A percentile compares a stretch with the other conserved stretches of the same genome.
Conservation (phyloP, 2,329 filamentous ascomycete species). For the Aspergillus arachidicola region DNA sequence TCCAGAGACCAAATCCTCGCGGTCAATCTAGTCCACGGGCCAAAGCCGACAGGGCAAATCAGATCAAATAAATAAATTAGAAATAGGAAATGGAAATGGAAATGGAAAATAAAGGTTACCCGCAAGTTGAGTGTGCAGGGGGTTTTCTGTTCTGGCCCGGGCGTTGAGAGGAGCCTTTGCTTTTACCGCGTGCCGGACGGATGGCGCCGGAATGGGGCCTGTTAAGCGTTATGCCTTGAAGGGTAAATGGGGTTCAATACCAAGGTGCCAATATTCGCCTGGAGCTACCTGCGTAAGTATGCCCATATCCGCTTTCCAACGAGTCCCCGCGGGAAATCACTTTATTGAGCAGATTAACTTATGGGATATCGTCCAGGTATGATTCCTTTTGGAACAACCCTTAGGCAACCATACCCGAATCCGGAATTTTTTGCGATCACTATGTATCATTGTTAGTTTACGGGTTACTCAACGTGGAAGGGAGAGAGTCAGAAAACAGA, state of each 20-base stretch:
- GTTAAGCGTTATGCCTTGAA: neutral
- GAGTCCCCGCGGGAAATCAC: neutral
- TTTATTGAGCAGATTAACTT: conserved; percentile 2
- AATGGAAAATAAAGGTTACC: neutral
- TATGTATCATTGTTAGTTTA: neutral
- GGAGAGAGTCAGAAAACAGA: neutral
- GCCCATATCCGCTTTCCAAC: neutral
- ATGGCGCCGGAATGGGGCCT: conserved; percentile 13
- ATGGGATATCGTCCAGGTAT: conserved; percentile 1
- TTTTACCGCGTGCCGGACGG: conserved; percentile 12
- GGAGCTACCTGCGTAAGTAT: neutral
- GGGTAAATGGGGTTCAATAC: conserved; percentile 2
- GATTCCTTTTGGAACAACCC: neutral
- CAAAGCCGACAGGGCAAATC: neutral
- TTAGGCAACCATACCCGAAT: neutral
- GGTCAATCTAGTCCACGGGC: neutral
- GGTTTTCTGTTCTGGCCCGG: neutral
- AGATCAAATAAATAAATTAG: neutral
- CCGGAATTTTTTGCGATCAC: neutral
- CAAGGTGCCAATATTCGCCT: neutral
- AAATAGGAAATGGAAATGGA: neutral
- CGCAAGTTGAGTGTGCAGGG: neutral
- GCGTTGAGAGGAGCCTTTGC: neutral
- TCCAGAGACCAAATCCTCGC: neutral
- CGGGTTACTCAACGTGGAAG: neutral